Evolutionary conservation across 257 asterid genomes (phyloP).

Genomic region (Przewalskia tangutica): DNA sequence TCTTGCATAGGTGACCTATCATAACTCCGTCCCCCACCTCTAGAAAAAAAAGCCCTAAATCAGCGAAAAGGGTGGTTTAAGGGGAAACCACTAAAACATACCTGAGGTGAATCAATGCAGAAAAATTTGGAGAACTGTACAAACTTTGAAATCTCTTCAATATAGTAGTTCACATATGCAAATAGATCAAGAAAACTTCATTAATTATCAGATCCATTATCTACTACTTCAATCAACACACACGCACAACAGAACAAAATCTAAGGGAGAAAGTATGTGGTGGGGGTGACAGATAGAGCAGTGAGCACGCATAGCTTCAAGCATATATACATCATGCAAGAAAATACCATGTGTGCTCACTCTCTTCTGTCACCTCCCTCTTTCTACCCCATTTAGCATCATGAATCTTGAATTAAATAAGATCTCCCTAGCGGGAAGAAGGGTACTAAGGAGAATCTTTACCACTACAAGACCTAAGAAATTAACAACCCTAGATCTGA

Average conservation of each 20-base stretch:
- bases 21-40: too few relatives aligned
- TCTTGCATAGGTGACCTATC: too few relatives aligned
- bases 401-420: background rate
- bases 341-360: slow-evolving; percentile 74
- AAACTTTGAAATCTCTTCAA: background rate
- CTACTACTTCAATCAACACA: background rate
- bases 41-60: too few relatives aligned
- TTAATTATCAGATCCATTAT: background rate
- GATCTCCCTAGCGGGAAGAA: too few relatives aligned
- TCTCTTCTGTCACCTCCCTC: slow-evolving; percentile 48
- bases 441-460: too few relatives aligned
- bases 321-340: slow-evolving; percentile 47
- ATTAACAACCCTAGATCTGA: background rate
- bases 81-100: too few relatives aligned
- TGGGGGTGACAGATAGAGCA: slow-evolving; percentile 75
- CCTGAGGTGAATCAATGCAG: background rate
- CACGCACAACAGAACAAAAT: background rate
- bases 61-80: too few relatives aligned
- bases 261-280: slow-evolving; percentile 16
- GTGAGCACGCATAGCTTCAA: slow-evolving; percentile 81
- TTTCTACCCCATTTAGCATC: slow-evolving; percentile 18
- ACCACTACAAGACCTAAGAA: background rate
- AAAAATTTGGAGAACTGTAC: background rate
- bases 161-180: background rate
- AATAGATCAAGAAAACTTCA: background rate